A percentile compares a stretch with the other conserved stretches of the same genome.
Evolutionary conservation across 306 rosid genomes (phyloP).

Genomic region (Vigna nakashimae): DNA sequence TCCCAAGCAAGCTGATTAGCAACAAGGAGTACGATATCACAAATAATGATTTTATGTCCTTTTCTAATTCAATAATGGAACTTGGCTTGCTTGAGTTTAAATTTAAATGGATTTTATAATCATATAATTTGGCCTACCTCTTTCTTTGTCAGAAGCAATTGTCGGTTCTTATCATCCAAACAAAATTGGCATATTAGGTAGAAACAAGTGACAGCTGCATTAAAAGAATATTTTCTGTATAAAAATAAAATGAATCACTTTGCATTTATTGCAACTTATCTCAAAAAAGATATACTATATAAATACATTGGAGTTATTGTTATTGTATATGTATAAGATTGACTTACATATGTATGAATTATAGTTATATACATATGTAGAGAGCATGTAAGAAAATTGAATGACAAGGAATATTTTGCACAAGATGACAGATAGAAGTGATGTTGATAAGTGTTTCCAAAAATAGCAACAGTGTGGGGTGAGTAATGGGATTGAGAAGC

Average conservation of each 20-base stretch:
- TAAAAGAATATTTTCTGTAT: background rate
- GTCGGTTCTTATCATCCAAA: constrained; percentile 13
- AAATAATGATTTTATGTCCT: background rate
- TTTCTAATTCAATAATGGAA: background rate
- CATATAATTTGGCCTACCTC: background rate
- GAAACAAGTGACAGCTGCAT: background rate
- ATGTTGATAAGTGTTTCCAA: constrained; percentile 35
- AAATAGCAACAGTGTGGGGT: constrained; percentile 23
- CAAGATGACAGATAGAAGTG: constrained; percentile 23
- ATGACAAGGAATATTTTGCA: constrained; percentile 17
- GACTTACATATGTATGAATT: too few relatives aligned
- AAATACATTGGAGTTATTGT: too few relatives aligned
- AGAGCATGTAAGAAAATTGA: constrained; percentile 8
- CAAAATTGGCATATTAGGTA: constrained; percentile 14
- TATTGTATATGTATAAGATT: too few relatives aligned
- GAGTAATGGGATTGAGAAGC: constrained; percentile 18
- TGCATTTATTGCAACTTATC: background rate
- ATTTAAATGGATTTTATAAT: background rate
- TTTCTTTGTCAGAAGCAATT: constrained; percentile 23
- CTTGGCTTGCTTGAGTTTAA: constrained; percentile 1
- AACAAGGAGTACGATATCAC: background rate
- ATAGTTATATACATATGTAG: background rate
- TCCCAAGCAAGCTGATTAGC: background rate
- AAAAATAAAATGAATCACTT: too few relatives aligned
- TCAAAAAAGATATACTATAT: background rate